Base-by-base conservation (phyloP, 306 rosid genomes). In the Abrus pulchellus region DNA sequence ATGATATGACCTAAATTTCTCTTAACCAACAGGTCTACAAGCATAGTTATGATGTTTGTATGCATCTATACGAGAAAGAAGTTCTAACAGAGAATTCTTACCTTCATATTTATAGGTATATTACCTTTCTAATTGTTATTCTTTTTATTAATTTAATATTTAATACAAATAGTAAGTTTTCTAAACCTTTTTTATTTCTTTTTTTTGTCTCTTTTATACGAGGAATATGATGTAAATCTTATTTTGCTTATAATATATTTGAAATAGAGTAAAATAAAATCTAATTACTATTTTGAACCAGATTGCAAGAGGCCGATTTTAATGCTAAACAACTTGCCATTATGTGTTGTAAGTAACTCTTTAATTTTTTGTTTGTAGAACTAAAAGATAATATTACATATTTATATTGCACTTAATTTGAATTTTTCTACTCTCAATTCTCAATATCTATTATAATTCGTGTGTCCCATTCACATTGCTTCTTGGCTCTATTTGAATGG, bases 401-500 rank as follows among this genome's bases (percentile, higher is more conserved):
- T 12, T 38, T 20, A 20, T 20, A 20, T 20, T 20, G 36, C 50
- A 36, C 57, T 49, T 45, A 8, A 14, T 20, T 67, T 43, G 77
- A 28, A 66, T 74, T 67, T 52, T 66, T 14, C 55, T 45, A 3
- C 43, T 66, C 12, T 64, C 49, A 10, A 7, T 8, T 64, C 10
- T 27, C 6, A 28, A 5, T 33, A 5, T 48, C 45, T 30, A 33
- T 61, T 76, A 66, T 34, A 68, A 12, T 9, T 40, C 45, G 29
- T 34, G 71, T 77, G 55, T 43, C 3, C 67, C 72, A 57, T 62
- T 74, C 44, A 27, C 56, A 57, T 86, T 78, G 79, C 36, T 85
- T 85, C 65, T 84, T 93, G 99, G 98, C 98, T 8, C 91, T 95
- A 59, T 88, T 83, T 88, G 87, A 90, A 84, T 95, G 99, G 99